A percentile compares a stretch with the other conserved stretches of the same genome.
phyloP scores from a whole-genome alignment of 2,329 filamentous ascomycete species.

The Aspergillus costaricaensis region DNA sequence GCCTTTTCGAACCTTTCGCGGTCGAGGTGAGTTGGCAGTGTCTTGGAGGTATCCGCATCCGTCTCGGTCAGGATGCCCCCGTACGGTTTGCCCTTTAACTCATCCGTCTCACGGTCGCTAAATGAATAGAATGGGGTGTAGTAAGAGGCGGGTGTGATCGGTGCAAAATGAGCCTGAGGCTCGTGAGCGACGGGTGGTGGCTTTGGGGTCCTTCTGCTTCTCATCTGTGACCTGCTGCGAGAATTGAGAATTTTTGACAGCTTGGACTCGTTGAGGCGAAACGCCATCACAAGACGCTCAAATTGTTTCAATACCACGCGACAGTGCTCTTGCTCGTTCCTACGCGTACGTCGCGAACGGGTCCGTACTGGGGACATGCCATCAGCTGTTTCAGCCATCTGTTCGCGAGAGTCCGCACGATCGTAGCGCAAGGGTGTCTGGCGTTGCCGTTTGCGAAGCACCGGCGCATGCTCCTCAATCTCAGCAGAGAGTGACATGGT shows the following conservation, averaged over 20 bases:
- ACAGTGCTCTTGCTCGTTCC: conserved; percentile 43
- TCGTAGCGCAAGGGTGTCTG: conserved; percentile 34
- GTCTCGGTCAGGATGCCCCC: conserved; percentile 86
- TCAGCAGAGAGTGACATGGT: conserved; percentile 73
- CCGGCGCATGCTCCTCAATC: conserved; percentile 49
- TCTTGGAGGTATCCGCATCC: conserved; percentile 89
- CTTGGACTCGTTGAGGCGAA: conserved; percentile 60
- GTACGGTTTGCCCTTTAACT: conserved; percentile 89
- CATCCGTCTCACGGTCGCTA: conserved; percentile 84
- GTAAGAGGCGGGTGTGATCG: conserved; percentile 63
- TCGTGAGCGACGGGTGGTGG: conserved; percentile 43
- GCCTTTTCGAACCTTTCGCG: conserved; percentile 86
- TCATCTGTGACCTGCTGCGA: conserved; percentile 61
- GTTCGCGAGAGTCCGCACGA: conserved; percentile 23
- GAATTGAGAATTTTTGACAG: conserved; percentile 62
- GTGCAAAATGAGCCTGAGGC: conserved; percentile 60
- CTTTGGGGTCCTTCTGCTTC: conserved; percentile 49
- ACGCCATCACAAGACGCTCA: conserved; percentile 58
- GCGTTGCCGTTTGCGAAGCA: conserved; percentile 53
- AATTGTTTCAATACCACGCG: conserved; percentile 44
- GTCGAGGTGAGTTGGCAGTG: conserved; percentile 77
- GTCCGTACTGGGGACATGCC: conserved; percentile 38
- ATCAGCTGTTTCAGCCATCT: conserved; percentile 24
- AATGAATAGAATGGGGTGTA: conserved; percentile 84
- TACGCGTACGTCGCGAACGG: conserved; percentile 60